These are phyloP conservation scores for Astrothelium macrocarpum DNA, from an alignment of 495 filamentous ascomycete genomes.

Conservation along the genomic window DNA sequence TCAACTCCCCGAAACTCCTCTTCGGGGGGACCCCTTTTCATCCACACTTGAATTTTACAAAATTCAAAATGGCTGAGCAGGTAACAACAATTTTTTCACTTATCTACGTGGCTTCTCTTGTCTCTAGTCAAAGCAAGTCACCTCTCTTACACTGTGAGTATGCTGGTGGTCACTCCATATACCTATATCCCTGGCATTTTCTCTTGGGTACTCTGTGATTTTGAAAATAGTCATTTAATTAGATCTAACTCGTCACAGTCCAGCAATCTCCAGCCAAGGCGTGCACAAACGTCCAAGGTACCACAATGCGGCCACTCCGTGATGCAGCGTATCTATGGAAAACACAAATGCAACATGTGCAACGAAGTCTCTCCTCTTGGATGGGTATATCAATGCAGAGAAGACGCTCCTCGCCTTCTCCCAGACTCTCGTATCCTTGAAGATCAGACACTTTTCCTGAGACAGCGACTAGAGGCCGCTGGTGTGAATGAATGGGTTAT, in stretches of 20 bases:
- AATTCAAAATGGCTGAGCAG: slow-evolving; percentile 6
- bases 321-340: slow-evolving; percentile 47
- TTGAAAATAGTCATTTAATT: too few relatives aligned
- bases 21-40: too few relatives aligned
- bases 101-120: background rate
- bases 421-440: slow-evolving; percentile 25
- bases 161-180: background rate
- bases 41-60: background rate
- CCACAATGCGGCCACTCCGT: slow-evolving; percentile 48
- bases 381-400: slow-evolving; percentile 56
- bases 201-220: too few relatives aligned
- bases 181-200: background rate
- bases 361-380: slow-evolving; percentile 39
- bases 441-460: background rate
- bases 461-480: slow-evolving; percentile 10
- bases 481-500: slow-evolving; percentile 18
- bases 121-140: background rate
- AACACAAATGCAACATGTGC: slow-evolving; percentile 44
- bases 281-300: background rate
- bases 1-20: too few relatives aligned
- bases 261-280: background rate
- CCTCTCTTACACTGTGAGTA: background rate
- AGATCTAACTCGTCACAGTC: background rate
- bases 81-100: background rate
- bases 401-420: slow-evolving; percentile 29